phyloP scores from a whole-genome alignment of 139 green algal species.

The Chlorella sp. region DNA sequence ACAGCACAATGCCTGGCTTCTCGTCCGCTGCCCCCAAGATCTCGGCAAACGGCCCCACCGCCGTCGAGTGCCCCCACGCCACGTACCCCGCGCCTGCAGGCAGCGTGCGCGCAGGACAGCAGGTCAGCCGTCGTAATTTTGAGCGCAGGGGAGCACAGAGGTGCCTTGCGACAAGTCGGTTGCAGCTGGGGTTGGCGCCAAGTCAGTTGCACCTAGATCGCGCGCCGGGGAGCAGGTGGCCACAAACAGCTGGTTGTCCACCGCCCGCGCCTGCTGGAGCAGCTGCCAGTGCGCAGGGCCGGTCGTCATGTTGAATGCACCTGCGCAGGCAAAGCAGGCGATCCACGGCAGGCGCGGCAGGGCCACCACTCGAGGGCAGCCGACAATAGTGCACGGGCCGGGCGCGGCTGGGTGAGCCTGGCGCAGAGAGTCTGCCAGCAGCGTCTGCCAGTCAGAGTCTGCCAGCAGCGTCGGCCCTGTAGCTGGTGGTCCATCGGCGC shows the following conservation, averaged over 20 bases:
- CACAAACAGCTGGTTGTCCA: constrained; percentile 97
- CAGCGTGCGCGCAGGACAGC: too few species aligned
- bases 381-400: too few species aligned
- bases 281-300: constrained; percentile 97
- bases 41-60: constrained; percentile 82
- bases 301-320: constrained; percentile 54
- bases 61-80: constrained; percentile 83
- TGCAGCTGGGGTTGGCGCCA: neutral
- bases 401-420: too few species aligned
- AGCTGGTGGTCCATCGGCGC: too few species aligned
- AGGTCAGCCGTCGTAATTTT: too few species aligned
- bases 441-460: too few species aligned
- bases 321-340: neutral
- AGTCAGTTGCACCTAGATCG: constrained; percentile 23
- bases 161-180: too few species aligned
- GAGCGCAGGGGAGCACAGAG: too few species aligned
- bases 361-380: too few species aligned
- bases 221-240: constrained; percentile 88
- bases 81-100: constrained; percentile 23
- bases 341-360: too few species aligned
- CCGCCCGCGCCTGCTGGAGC: constrained; percentile 82
- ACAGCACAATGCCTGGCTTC: constrained; percentile 52
- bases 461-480: too few species aligned
- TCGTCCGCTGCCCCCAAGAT: constrained; percentile 57
- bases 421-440: too few species aligned